phyloP scores from a whole-genome alignment of 2,329 filamentous ascomycete genomes.

The Venturia pyrina region DNA sequence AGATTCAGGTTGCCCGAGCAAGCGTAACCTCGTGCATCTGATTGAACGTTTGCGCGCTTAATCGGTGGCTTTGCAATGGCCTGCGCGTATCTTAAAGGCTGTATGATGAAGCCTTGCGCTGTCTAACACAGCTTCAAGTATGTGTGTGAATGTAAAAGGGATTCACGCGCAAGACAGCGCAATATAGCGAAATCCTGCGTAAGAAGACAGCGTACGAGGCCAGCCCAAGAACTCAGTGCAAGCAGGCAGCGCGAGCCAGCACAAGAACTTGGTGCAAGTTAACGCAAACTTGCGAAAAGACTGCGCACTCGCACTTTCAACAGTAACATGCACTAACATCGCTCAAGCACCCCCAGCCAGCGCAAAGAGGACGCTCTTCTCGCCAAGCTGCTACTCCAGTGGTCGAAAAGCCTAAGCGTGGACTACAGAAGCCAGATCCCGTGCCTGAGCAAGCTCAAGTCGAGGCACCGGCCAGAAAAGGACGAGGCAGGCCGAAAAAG shows the following conservation, averaged over 20 bases:
- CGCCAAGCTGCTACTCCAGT: background rate
- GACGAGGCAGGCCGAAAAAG: background rate
- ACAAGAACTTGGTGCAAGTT: no score
- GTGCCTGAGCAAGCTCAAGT: background rate
- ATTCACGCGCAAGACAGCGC: no score
- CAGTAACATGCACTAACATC: conserved; percentile 34
- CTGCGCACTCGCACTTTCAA: background rate
- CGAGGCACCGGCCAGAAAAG: background rate
- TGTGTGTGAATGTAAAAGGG: no score
- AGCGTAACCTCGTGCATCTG: no score
- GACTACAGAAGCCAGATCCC: background rate
- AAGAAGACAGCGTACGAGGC: background rate
- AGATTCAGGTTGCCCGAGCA: background rate
- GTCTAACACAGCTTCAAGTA: no score
- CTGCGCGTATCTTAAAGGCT: no score
- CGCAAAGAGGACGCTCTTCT: background rate
- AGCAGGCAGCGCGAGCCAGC: no score
- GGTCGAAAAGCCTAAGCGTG: background rate
- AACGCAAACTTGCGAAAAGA: no score
- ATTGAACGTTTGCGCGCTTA: no score
- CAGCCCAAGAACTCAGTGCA: background rate
- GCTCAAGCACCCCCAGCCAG: conserved; percentile 35
- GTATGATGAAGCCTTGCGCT: no score
- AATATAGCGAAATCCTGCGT: no score
- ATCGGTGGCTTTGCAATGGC: no score